phyloP scores from a whole-genome alignment of 192 early-diverging fungal genomes.

The Oehlia diaphana region DNA sequence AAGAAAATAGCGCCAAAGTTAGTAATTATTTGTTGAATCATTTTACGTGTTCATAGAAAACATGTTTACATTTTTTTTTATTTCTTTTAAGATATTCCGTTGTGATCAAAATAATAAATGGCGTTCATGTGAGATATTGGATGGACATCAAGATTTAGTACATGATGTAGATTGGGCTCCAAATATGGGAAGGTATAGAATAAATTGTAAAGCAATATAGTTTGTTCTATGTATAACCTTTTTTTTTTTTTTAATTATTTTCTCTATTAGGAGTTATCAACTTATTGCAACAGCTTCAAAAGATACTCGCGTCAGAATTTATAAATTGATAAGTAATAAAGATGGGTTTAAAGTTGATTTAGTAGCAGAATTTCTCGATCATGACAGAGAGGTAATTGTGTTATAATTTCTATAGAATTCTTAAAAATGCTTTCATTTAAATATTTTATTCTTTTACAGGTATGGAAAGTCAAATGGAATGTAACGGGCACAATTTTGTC shows the following conservation, averaged over 20 bases:
- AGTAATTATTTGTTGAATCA: not conserved
- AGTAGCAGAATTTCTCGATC: slow-evolving; percentile 61
- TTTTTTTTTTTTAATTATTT: not conserved
- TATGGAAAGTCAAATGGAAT: slow-evolving; percentile 89
- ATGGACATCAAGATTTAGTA: slow-evolving; percentile 62
- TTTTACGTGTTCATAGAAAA: not conserved
- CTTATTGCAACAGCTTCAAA: slow-evolving; percentile 82
- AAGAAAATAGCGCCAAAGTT: slow-evolving; percentile 73
- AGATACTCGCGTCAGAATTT: slow-evolving; percentile 76
- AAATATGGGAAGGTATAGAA: slow-evolving; percentile 56
- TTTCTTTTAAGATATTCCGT: slow-evolving; percentile 50
- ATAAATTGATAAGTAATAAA: slow-evolving; percentile 59
- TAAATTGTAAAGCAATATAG: not conserved
- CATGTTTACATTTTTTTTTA: not conserved
- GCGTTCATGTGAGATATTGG: slow-evolving; percentile 56
- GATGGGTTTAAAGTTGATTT: slow-evolving; percentile 48
- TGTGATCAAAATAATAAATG: slow-evolving; percentile 62
- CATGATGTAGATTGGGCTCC: slow-evolving; percentile 73
- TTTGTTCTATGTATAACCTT: not conserved
- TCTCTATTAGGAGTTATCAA: slow-evolving; percentile 61
- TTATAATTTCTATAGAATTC: not conserved
- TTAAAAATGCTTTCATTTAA: not conserved
- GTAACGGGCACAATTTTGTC: slow-evolving; percentile 77
- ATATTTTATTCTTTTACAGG: slow-evolving; percentile 35
- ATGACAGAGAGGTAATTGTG: slow-evolving; percentile 52